Base-by-base conservation (phyloP, 192 early-diverging fungal species). In the Pilaira anomala region DNA sequence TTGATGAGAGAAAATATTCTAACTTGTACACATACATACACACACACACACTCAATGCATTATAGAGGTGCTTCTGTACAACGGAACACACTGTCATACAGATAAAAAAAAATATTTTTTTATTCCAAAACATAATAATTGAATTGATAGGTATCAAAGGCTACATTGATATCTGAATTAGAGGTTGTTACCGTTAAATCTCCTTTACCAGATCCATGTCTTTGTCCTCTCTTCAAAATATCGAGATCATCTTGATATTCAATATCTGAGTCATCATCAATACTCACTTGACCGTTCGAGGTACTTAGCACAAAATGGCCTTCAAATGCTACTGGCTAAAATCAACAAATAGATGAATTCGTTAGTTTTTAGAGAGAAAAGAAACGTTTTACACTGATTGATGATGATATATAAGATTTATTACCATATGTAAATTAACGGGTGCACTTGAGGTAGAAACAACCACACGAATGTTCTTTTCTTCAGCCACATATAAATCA, bases 351-450 rank as follows among this genome's bases (percentile, higher is more conserved):
- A 36, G 33, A 36, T 36, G 33, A 36, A 36, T 36, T n/a, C n/a
- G n/a, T n/a, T n/a, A 36, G 11, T 36, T 36, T 58, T 25, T 13
- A 7, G n/a, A 50, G 8, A 1, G 7, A 3, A 19, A 46, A 18
- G 13, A 46, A 46, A 18, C 4, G 4, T 39, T 16, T 33, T 36
- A 36, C n/a, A 14, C 7, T 1, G 4, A 28, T 7, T 26, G 22
- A 28, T 7, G 19, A 33, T 28, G 19, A 55, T 5, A 33, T 30
- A 18, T 55, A 30, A 28, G 28, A 26, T 7, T 13, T 2, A 9
- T 12, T 58, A 58, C 56, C 56, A 58, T 39, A 58, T 58, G 56
- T 12, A 58, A 58, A 25, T 13, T 5, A 58, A 58, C 39, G 41
- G 29, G 14, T 14, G 19, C 56, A 2, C 22, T 42, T 2, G 36